These are phyloP conservation scores for Samsoniella hepiali DNA, from an alignment of 2,329 filamentous ascomycete species.

Conservation along the genomic window DNA sequence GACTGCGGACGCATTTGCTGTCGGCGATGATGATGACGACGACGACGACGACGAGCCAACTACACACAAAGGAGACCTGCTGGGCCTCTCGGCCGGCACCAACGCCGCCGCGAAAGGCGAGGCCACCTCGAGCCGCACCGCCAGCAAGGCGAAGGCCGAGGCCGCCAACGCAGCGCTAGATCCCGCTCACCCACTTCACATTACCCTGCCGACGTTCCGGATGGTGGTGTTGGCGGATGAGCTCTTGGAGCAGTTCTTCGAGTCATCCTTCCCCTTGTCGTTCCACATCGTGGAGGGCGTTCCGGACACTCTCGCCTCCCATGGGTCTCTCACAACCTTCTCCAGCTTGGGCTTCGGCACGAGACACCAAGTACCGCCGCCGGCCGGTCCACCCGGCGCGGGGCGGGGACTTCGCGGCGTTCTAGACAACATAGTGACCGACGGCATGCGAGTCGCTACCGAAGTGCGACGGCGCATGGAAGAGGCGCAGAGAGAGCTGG, in stretches of 20 bases:
- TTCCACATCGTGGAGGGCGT: constrained; percentile 78
- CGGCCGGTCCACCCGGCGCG: constrained; percentile 42
- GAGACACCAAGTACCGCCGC: constrained; percentile 37
- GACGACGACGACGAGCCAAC: constrained; percentile 50
- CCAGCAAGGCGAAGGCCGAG: constrained; percentile 61
- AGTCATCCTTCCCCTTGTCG: constrained; percentile 88
- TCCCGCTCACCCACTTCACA: constrained; percentile 87
- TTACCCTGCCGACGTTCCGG: constrained; percentile 94
- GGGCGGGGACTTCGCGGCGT: constrained; percentile 83
- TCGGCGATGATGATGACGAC: constrained; percentile 69
- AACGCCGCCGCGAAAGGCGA: constrained; percentile 39
- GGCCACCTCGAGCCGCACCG: constrained; percentile 15
- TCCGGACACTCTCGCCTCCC: constrained; percentile 29
- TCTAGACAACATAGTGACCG: constrained; percentile 93
- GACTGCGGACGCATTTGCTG: constrained; percentile 57
- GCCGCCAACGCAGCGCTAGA: constrained; percentile 88
- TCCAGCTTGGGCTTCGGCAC: constrained; percentile 63
- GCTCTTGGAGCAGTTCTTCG: constrained; percentile 93
- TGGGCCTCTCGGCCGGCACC: constrained; percentile 19
- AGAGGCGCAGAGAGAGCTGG: constrained; percentile 82
- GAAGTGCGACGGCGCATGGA: constrained; percentile 93
- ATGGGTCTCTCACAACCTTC: constrained; percentile 75
- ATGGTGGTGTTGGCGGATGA: constrained; percentile 98
- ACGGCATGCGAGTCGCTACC: constrained; percentile 92
- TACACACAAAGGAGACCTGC: background rate